Base-by-base conservation (phyloP, 208 protist genomes). In the Trypanosomatidae sp. region DNA sequence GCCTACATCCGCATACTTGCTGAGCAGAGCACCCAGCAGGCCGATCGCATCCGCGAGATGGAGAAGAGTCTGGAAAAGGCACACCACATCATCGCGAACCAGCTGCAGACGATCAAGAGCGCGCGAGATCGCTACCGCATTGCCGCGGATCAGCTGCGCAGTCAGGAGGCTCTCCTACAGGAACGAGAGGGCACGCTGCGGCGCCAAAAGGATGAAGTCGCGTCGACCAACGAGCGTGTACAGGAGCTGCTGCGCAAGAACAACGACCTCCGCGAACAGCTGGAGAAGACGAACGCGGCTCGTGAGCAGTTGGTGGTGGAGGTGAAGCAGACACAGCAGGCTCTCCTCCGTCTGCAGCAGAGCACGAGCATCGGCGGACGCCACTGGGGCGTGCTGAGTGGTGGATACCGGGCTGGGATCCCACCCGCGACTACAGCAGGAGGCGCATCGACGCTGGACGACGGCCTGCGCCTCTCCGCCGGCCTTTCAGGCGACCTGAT, bases 31-130 rank as follows among this genome's bases (percentile, higher is more conserved):
- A 86, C 86, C 36, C 86, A 94, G 66, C 62, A 91, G 50, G 59
- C 68, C 5, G 83, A 84, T 41, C 83, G 83, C 50, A 39, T 78
- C 9, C 77, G 79, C 36, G 73, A 82, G 65, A 66, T 33, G 22
- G 84, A 92, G 46, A 70, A 70, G 44, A 87, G 73, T 52, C 70
- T 95, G 13, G 76, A 83, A 17, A 97, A 97, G 75, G 82, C 92
- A 3, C 84, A 97, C 77, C 86, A 97, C 81, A 95, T 97, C 62
- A 95, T 97, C 71, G 64, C 80, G 0, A 89, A 83, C n/a, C 92
- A 97, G 73, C 79, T 97, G 33, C 86, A 92, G 66, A 70, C 84
- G 3, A 93, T 94, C 53, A 87, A 87, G 62, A 82, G 60, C 41
- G 60, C 76, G 15, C 94, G 92, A 74, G 87, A 93, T 13, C 78